phyloP scores from a whole-genome alignment of 192 early-diverging fungal species.

The Coemansia erecta region DNA sequence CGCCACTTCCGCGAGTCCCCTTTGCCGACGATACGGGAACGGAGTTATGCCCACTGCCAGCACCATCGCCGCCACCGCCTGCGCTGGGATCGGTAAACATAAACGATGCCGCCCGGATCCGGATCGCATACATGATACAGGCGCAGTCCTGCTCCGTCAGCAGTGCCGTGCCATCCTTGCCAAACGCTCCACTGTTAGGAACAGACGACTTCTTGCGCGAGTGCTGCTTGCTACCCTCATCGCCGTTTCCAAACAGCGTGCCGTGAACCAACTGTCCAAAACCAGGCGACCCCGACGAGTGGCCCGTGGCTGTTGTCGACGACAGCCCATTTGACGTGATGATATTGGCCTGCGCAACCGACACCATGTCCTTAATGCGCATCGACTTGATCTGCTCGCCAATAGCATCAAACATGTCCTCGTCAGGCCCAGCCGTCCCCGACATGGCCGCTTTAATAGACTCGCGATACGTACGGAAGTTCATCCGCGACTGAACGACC shows the following conservation, averaged over 20 bases:
- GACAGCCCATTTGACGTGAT: conserved; percentile 19
- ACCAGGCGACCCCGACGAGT: conserved; percentile 20
- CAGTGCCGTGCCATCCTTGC: conserved; percentile 26
- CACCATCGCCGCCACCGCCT: neutral
- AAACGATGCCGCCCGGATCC: conserved; percentile 51
- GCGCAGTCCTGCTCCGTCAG: conserved; percentile 52
- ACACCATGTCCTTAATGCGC: conserved; percentile 44
- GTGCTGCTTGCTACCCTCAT: conserved; percentile 32
- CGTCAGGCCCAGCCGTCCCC: conserved; percentile 46
- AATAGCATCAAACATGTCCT: conserved; percentile 42
- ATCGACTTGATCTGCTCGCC: conserved; percentile 44
- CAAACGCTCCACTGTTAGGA: conserved; percentile 6
- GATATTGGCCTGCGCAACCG: conserved; percentile 21
- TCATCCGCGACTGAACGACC: conserved; percentile 49
- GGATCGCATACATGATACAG: conserved; percentile 50
- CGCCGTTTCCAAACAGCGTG: conserved; percentile 31
- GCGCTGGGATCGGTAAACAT: conserved; percentile 40
- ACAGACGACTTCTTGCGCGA: conserved; percentile 45
- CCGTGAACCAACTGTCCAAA: conserved; percentile 44
- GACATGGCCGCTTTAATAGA: conserved; percentile 49
- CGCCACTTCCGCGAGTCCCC: conserved; percentile 32
- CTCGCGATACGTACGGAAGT: conserved; percentile 53
- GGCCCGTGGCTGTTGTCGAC: conserved; percentile 14
- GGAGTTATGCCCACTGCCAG: conserved; percentile 21
- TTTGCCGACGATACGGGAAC: conserved; percentile 36